A percentile compares a stretch with the other conserved stretches of the same genome.
Evolutionary conservation across 75 land plant species (phyloP).

Genomic region (Pseudotsuga menziesii): DNA sequence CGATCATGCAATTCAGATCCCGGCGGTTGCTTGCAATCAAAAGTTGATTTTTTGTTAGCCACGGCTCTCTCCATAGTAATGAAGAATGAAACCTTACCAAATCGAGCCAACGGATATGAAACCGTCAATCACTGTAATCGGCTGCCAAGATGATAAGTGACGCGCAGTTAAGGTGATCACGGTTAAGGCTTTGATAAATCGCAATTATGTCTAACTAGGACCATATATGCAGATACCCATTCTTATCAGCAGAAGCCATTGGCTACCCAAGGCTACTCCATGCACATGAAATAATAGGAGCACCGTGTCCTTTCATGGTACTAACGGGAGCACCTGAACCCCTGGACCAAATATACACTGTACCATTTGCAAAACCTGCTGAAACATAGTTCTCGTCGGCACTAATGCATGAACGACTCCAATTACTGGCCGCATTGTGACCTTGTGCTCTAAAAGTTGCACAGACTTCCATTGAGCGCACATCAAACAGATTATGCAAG

Average conservation of each 20-base stretch:
- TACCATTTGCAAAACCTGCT: slow-evolving; percentile 87
- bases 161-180: too few relatives aligned
- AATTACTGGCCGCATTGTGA: slow-evolving; percentile 63
- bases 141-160: too few relatives aligned
- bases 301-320: slow-evolving; percentile 56
- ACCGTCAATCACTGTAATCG: too few relatives aligned
- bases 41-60: too few relatives aligned
- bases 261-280: slow-evolving; percentile 86
- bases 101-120: too few relatives aligned
- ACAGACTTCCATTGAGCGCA: slow-evolving; percentile 72
- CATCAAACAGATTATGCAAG: slow-evolving; percentile 84
- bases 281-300: slow-evolving; percentile 76
- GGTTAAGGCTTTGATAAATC: too few relatives aligned
- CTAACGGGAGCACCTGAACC: slow-evolving; percentile 40
- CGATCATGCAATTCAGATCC: too few relatives aligned
- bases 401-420: slow-evolving; percentile 92
- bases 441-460: slow-evolving; percentile 74
- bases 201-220: slow-evolving; percentile 26
- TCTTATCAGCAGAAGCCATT: slow-evolving; percentile 77
- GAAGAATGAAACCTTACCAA: too few relatives aligned
- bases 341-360: slow-evolving; percentile 78
- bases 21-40: too few relatives aligned
- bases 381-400: slow-evolving; percentile 79
- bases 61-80: too few relatives aligned
- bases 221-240: slow-evolving; percentile 76